Percentiles rank a stretch among this genome's conserved stretches.
Evolutionary conservation across 164 flowering plant genomes (phyloP).

Genomic region (Paratinospora sagittata): DNA sequence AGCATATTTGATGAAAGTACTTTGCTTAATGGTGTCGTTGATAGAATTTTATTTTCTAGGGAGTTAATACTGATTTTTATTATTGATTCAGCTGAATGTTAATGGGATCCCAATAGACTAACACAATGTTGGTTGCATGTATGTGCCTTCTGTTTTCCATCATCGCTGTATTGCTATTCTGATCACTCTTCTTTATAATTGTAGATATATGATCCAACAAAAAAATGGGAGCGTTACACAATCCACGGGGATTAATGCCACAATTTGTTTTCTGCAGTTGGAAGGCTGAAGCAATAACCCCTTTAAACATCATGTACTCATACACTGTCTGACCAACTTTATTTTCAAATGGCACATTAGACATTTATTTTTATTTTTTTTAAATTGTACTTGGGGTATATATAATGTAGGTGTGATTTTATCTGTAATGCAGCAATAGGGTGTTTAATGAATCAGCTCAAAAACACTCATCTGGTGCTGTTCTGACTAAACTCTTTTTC

Average conservation of each 20-base stretch:
- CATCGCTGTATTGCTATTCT: neutral
- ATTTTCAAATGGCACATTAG: neutral
- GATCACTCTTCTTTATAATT: neutral
- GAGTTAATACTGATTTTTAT: too few species aligned
- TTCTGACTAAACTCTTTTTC: too few species aligned
- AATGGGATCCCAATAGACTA: too few species aligned
- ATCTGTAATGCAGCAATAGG: neutral
- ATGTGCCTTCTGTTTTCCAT: neutral
- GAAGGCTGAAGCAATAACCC: neutral
- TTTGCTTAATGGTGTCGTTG: too few species aligned
- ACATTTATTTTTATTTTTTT: too few species aligned
- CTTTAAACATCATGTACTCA: neutral
- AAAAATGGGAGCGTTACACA: constrained; percentile 88
- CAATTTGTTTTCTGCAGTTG: neutral
- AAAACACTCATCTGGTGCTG: too few species aligned
- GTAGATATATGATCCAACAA: constrained; percentile 82
- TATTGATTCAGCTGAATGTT: too few species aligned
- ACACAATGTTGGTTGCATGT: neutral
- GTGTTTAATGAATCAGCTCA: neutral
- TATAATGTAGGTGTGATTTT: neutral
- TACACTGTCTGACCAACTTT: neutral
- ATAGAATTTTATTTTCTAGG: too few species aligned
- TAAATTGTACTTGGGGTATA: neutral
- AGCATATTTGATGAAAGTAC: too few species aligned
- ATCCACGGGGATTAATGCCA: constrained; percentile 70